These are phyloP conservation scores for Eudorina sp. DNA, from an alignment of 139 green algal genomes.

Conservation along the genomic window DNA sequence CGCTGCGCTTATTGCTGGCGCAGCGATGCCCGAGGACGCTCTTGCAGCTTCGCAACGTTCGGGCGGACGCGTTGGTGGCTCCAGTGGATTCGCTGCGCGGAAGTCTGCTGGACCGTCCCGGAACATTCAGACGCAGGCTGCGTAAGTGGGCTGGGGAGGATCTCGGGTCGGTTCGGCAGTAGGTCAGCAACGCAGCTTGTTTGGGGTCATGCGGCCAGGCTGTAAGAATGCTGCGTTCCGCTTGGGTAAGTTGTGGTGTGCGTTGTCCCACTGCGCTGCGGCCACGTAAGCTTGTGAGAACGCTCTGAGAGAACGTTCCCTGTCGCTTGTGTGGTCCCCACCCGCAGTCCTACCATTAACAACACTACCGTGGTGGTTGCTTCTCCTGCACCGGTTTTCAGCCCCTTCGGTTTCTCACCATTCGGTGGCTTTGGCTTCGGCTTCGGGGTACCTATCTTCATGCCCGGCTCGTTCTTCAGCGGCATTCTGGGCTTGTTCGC, in stretches of 20 bases:
- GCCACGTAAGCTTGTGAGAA: too few relatives aligned
- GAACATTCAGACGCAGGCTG: constrained; percentile 33
- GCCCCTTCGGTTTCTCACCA: constrained; percentile 46
- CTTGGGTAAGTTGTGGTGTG: too few relatives aligned
- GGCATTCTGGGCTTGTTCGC: constrained; percentile 42
- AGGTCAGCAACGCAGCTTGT: background rate
- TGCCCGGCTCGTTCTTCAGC: constrained; percentile 44
- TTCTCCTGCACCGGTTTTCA: constrained; percentile 16
- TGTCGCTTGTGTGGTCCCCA: background rate
- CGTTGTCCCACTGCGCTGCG: too few relatives aligned
- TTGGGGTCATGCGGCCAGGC: too few relatives aligned
- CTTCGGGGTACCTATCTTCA: constrained; percentile 51
- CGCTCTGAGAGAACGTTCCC: too few relatives aligned
- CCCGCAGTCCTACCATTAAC: background rate
- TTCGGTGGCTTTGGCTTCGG: constrained; percentile 48
- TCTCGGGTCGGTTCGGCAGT: background rate
- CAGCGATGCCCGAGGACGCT: constrained; percentile 51
- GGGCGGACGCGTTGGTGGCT: constrained; percentile 51
- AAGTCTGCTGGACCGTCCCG: background rate
- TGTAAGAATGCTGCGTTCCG: too few relatives aligned
- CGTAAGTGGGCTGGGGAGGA: constrained; percentile 47
- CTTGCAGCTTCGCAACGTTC: constrained; percentile 43
- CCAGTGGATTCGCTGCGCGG: constrained; percentile 46
- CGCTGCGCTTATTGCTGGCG: constrained; percentile 51
- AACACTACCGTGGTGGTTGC: constrained; percentile 38